phyloP scores from a whole-genome alignment of 192 early-diverging fungal genomes.

The Coemansia sp. region DNA sequence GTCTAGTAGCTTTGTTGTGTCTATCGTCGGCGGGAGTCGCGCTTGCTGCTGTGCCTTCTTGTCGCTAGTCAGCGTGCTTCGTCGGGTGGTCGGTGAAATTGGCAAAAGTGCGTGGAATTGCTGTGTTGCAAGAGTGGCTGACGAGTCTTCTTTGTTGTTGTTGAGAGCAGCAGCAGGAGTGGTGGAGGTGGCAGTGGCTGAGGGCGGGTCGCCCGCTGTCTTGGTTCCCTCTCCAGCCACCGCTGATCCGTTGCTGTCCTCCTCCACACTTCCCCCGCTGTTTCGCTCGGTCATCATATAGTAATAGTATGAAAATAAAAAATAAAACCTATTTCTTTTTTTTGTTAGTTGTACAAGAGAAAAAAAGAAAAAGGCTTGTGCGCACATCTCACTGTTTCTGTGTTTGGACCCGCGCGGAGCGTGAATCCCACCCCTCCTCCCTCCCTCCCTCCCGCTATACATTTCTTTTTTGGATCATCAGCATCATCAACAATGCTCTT shows the following conservation, averaged over 20 bases:
- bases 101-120: background rate
- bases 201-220: too few relatives aligned
- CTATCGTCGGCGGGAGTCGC: background rate
- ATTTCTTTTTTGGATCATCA: too few relatives aligned
- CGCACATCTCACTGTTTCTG: too few relatives aligned
- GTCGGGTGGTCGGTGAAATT: background rate
- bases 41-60: background rate
- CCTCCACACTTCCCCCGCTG: slow-evolving; percentile 3
- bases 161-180: background rate
- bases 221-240: background rate
- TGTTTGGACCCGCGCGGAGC: background rate
- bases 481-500: too few relatives aligned
- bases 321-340: background rate
- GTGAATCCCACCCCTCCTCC: too few relatives aligned
- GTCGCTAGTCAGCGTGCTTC: background rate
- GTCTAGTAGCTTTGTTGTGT: background rate
- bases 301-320: background rate
- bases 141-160: too few relatives aligned
- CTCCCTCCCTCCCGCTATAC: too few relatives aligned
- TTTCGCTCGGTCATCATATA: background rate
- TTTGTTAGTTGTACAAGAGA: background rate
- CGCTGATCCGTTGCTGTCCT: background rate
- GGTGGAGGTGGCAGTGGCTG: too few relatives aligned
- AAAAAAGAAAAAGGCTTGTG: background rate
- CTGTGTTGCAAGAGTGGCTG: too few relatives aligned